A percentile compares a stretch with the other conserved stretches of the same genome.
Conservation (phyloP, 2,329 filamentous ascomycete species). For the Beauveria sp. region DNA sequence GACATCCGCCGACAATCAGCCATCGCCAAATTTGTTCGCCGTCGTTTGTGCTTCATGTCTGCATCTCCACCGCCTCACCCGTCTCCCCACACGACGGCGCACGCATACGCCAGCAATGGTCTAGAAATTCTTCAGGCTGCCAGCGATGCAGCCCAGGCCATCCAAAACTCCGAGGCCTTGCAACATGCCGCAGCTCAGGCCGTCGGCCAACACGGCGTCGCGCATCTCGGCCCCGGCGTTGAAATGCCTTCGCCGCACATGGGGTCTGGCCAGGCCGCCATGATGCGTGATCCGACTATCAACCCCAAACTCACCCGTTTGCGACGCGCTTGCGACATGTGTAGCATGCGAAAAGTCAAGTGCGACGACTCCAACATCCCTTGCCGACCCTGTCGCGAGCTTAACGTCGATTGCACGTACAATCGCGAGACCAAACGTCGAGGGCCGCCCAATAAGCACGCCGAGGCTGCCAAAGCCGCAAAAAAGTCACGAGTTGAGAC, state of each 20-base stretch:
- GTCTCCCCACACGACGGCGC: constrained; percentile 25
- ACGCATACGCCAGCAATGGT: constrained; percentile 39
- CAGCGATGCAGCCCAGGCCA: constrained; percentile 35
- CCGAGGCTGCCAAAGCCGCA: constrained; percentile 47
- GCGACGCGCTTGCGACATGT: constrained; percentile 53
- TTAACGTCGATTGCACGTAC: constrained; percentile 52
- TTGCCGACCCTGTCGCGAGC: constrained; percentile 48
- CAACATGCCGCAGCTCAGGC: constrained; percentile 32
- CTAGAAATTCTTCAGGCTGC: constrained; percentile 39
- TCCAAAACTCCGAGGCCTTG: constrained; percentile 30
- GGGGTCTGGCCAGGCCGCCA: constrained; percentile 13
- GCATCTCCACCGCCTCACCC: constrained; percentile 19
- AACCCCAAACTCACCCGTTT: constrained; percentile 48
- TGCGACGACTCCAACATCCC: constrained; percentile 51
- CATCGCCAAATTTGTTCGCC: constrained; percentile 23
- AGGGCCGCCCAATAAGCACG: constrained; percentile 52
- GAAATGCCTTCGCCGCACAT: constrained; percentile 21
- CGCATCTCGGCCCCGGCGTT: constrained; percentile 12
- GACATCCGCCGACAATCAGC: constrained; percentile 38
- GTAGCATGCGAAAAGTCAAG: constrained; percentile 55
- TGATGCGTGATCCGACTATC: constrained; percentile 32
- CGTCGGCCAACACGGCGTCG: constrained; percentile 22
- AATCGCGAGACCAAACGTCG: constrained; percentile 50
- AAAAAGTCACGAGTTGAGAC: constrained; percentile 37
- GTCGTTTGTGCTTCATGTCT: constrained; percentile 16